Evolutionary conservation across 2,329 filamentous ascomycete genomes (phyloP), one percentile per base, ranked within the genome.

Genomic region (Plectosphaerella sp.): DNA sequence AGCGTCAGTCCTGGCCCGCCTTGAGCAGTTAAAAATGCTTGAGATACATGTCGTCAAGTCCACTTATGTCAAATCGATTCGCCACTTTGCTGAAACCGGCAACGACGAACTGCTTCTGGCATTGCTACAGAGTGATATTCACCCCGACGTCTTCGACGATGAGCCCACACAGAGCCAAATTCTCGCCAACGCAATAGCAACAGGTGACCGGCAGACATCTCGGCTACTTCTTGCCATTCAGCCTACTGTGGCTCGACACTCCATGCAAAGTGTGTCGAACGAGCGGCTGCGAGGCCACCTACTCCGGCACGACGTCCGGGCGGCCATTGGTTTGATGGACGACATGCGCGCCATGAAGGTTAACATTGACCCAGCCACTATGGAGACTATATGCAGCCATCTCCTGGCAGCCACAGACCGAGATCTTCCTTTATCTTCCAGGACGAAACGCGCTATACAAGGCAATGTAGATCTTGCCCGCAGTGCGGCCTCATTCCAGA

Each of bases 31-130:
- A 3, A 73, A 79, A 54, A 70, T 76, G 49, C 72, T 82, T 6
- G 83, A 82, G 0, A 88, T 96, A 28, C 72, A 75, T 1, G 72
- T 90, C 25, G 77, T 80, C 4, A 68, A 76, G 5, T 84, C 82
- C 5, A 76, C 80, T 3, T 96, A 91, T 62, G 79, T 82, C 45
- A 77, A 79, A 42, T 75, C 88, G 10, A 61, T 96, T 5, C 74
- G 81, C 41, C 79, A 82, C 52, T 81, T 94, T 52, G 86, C 86
- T 5, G 67, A 67, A 18, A 73, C 78, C 35, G 74, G 77, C 28
- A 77, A 86, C n/a, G 73, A 75, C 25, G 67, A 70, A 3, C 65
- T 78, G n/a, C 67, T 83, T 3, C 54, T 62, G 33, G 67, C 71
- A 35, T 64, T 83, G 11, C 56, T 82, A 7, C 60, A 68, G 8